A percentile compares a stretch with the other conserved stretches of the same genome.
Evolutionary conservation across 306 rosid genomes (phyloP).

Genomic region (Pterocarpus macrocarpus): DNA sequence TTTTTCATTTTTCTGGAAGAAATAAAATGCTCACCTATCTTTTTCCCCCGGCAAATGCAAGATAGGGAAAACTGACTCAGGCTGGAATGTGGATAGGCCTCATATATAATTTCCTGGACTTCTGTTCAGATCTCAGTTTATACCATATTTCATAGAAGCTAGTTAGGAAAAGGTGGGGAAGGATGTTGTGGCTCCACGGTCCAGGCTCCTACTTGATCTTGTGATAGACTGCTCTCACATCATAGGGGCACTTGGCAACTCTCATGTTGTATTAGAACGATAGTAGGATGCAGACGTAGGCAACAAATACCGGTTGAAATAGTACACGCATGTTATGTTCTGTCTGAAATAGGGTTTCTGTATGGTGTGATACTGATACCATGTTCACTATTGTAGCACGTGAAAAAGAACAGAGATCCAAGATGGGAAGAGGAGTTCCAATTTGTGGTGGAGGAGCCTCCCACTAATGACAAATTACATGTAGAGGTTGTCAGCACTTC

Average conservation of each 20-base stretch:
- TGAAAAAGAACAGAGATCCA: constrained; percentile 90
- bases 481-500: constrained; percentile 87
- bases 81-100: no score
- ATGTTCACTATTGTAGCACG: constrained; percentile 48
- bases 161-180: no score
- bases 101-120: no score
- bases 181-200: no score
- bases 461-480: constrained; percentile 74
- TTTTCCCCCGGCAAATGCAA: no score
- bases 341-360: neutral
- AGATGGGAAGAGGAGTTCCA: constrained; percentile 92
- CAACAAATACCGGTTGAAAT: neutral
- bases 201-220: no score
- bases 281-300: neutral
- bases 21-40: no score
- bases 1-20: neutral
- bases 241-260: no score
- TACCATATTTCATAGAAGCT: no score
- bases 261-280: neutral
- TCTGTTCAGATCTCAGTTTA: no score
- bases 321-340: neutral
- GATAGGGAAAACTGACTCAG: no score
- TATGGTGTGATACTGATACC: neutral
- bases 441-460: constrained; percentile 78
- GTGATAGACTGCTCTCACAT: no score